phyloP scores from a whole-genome alignment of 2,329 filamentous ascomycete species.

The Fusarium nanum region DNA sequence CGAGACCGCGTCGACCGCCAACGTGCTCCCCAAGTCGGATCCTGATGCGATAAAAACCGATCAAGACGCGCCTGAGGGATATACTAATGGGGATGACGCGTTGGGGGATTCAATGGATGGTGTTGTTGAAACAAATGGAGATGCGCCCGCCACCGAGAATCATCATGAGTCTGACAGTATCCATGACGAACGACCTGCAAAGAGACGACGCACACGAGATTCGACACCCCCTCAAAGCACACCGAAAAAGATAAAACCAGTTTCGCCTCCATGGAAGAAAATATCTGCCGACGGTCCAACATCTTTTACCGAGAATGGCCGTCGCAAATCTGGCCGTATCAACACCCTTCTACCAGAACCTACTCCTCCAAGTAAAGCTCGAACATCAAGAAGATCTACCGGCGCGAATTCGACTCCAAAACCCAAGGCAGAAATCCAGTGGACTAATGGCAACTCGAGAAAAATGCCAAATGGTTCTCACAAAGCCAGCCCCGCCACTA shows the following conservation, averaged over 20 bases:
- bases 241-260: conserved; percentile 57
- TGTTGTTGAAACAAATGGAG: conserved; percentile 37
- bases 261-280: conserved; percentile 95
- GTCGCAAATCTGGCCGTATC: conserved; percentile 73
- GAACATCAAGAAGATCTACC: conserved; percentile 61
- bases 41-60: conserved; percentile 44
- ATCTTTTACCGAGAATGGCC: conserved; percentile 80
- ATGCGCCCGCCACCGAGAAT: conserved; percentile 46
- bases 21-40: conserved; percentile 50
- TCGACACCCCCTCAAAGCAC: conserved; percentile 57
- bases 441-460: conserved; percentile 43
- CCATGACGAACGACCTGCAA: conserved; percentile 64
- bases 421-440: conserved; percentile 46
- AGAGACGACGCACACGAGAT: conserved; percentile 72
- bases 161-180: conserved; percentile 56
- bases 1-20: conserved; percentile 68
- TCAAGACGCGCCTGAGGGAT: conserved; percentile 38
- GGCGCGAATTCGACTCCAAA: conserved; percentile 50
- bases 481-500: conserved; percentile 46
- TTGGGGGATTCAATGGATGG: conserved; percentile 29
- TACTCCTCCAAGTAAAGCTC: conserved; percentile 62
- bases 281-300: conserved; percentile 87
- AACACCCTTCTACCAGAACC: conserved; percentile 67
- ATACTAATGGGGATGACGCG: conserved; percentile 36
- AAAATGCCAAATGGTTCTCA: conserved; percentile 45